Evolutionary conservation across 306 rosid species (phyloP).

Genomic region (Ziziphus jujuba): DNA sequence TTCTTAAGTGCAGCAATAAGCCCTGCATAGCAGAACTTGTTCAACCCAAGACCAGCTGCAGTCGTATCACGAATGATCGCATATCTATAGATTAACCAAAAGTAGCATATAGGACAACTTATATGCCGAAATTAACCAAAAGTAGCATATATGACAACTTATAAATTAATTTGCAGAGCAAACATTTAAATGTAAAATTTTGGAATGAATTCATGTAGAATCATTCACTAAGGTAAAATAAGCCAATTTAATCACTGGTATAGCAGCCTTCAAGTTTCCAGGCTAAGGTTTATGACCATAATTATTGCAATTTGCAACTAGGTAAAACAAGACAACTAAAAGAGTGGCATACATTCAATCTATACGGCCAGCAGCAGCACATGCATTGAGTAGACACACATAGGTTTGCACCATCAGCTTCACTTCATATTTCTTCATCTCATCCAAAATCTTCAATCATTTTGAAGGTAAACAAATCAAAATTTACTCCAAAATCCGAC

Average conservation of each 20-base stretch:
- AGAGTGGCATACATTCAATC: conserved; percentile 75
- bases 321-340: conserved; percentile 1
- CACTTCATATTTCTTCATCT: conserved; percentile 74
- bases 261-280: not conserved
- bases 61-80: conserved; percentile 95
- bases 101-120: no score
- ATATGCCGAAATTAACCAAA: conserved; percentile 1
- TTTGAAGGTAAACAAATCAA: conserved; percentile 4
- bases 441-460: conserved; percentile 71
- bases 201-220: not conserved
- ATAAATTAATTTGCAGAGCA: not conserved
- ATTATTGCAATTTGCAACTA: not conserved
- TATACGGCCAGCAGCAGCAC: conserved; percentile 78
- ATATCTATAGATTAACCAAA: conserved; percentile 66
- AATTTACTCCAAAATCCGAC: not conserved
- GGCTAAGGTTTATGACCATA: not conserved
- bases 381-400: conserved; percentile 84
- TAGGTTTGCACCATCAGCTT: conserved; percentile 81
- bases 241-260: not conserved
- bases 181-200: not conserved
- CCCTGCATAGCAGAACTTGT: conserved; percentile 87
- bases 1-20: conserved; percentile 80
- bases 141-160: no score
- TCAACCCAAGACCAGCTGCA: conserved; percentile 94
- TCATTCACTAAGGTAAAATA: not conserved